These are phyloP conservation scores for Kodamaea neixiangensis DNA, from an alignment of 805 yeast species.

Conservation along the genomic window DNA sequence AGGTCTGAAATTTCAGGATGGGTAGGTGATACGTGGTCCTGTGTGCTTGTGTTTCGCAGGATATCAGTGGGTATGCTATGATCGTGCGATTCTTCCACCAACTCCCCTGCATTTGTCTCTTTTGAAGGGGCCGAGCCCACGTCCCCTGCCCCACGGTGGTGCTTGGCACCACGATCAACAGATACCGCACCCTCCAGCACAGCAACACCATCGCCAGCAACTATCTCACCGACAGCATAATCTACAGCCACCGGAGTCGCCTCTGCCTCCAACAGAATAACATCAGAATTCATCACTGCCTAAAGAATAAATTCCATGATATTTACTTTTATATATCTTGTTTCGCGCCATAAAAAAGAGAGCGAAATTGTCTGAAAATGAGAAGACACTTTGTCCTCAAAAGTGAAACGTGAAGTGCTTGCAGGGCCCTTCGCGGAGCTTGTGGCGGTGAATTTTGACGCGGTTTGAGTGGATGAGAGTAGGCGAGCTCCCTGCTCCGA, in stretches of 20 bases:
- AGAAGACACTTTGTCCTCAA: background rate
- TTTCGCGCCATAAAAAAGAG: background rate
- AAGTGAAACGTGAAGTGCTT: background rate
- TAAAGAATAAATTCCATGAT: conserved; percentile 3
- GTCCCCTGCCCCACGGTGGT: background rate
- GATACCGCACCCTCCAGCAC: background rate
- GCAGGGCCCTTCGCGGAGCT: background rate
- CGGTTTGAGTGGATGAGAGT: background rate
- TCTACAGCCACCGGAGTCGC: background rate
- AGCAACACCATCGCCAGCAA: background rate
- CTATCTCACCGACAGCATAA: background rate
- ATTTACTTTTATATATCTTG: conserved; percentile 1
- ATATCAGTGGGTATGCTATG: background rate
- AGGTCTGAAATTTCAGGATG: background rate
- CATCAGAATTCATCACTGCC: conserved; percentile 1
- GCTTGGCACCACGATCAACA: no score
- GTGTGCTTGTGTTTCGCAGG: background rate
- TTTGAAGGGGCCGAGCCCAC: background rate
- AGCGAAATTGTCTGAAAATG: background rate
- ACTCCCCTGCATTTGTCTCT: background rate
- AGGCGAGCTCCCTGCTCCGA: background rate
- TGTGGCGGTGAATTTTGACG: background rate
- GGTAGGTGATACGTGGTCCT: background rate
- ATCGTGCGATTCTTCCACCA: background rate
- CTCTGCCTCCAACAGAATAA: background rate